Base-by-base conservation (phyloP, 345 rosid genomes). In the Toxicodendron radicans region DNA sequence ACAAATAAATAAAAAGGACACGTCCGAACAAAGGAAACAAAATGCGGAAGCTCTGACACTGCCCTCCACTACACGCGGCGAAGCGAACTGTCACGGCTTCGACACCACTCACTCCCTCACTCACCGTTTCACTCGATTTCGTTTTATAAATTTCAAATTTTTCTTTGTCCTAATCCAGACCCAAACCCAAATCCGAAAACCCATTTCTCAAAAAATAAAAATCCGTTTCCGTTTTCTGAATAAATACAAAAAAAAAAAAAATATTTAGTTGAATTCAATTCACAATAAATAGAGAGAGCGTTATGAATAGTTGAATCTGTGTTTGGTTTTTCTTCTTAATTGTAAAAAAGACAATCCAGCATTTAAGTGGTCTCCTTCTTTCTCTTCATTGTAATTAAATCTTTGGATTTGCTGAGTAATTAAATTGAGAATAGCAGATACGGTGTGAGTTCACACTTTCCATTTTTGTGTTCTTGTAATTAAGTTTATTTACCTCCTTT, bases 61-160 rank as follows among this genome's bases (percentile, higher is more conserved):
- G 60, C 8, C 8, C 27, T 10, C 69, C 57, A 0, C 54, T 45
- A 76, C 87, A 83, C 87, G 87, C 85, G 87, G 87, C 87, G 87
- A 71, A 58, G 64, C 85, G 83, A 76, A 30, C 41, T 27, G 58
- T 57, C 76, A 7, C 33, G 5, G 66, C 57, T 65, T 65, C 79
- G 79, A 74, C 87, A 74, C 76, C 73, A 35, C 71, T 72, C 57
- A 23, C 61, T 51, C 32, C 11, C 66, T 16, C 35, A 10, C 16
- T 14, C 7, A 0, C 10, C 24, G 14, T 8, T 30, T 38, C 10
- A 35, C 41, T 35, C 6, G 5, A 38, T 38, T 38, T 38, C 43
- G 43, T 38, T 38, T 3, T 38, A 38, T 38, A 38, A 38, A 38
- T 38, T 38, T 38, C 43, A 38, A 38, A 5, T 6, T 6, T 4